A percentile compares a stretch with the other conserved stretches of the same genome.
Conservation (phyloP, 163 green algal genomes). For the Volvox carteri region DNA sequence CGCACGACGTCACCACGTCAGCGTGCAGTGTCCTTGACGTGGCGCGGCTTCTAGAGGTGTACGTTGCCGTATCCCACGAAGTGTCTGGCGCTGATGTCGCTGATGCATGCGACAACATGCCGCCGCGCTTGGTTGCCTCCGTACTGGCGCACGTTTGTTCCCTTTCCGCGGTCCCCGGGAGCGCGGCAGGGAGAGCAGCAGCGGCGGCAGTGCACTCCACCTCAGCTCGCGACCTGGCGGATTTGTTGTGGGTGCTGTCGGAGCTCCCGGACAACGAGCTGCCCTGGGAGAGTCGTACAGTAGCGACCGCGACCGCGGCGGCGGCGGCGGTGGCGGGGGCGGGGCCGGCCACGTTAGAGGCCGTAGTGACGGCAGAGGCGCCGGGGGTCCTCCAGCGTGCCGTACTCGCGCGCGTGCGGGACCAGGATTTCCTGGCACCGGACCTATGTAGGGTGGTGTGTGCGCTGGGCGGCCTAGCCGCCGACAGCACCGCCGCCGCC, state of each 20-base stretch:
- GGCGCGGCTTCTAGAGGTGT: slow-evolving; percentile 17
- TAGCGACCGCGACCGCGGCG: neutral
- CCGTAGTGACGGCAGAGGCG: neutral
- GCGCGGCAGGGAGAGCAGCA: neutral
- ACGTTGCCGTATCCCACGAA: neutral
- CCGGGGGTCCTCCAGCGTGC: slow-evolving; percentile 35
- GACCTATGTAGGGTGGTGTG: slow-evolving; percentile 40
- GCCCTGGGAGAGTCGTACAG: slow-evolving; percentile 31
- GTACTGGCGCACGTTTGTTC: slow-evolving; percentile 1
- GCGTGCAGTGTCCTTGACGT: neutral
- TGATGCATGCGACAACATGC: neutral
- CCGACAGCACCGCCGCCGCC: neutral
- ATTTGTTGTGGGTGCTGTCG: slow-evolving; percentile 44
- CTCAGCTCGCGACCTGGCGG: neutral
- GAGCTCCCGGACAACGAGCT: slow-evolving; percentile 29
- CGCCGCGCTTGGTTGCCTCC: neutral
- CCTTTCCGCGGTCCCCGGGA: neutral
- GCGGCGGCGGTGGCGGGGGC: neutral
- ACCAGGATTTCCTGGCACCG: slow-evolving; percentile 49
- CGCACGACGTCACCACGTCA: neutral
- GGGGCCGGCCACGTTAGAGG: too few species aligned
- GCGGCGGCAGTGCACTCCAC: neutral
- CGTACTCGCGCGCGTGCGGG: neutral
- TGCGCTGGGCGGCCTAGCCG: slow-evolving; percentile 29
- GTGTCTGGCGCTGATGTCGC: neutral